Base-by-base conservation (phyloP, 352 stramenopile genomes). In the Globisporangium solare region DNA sequence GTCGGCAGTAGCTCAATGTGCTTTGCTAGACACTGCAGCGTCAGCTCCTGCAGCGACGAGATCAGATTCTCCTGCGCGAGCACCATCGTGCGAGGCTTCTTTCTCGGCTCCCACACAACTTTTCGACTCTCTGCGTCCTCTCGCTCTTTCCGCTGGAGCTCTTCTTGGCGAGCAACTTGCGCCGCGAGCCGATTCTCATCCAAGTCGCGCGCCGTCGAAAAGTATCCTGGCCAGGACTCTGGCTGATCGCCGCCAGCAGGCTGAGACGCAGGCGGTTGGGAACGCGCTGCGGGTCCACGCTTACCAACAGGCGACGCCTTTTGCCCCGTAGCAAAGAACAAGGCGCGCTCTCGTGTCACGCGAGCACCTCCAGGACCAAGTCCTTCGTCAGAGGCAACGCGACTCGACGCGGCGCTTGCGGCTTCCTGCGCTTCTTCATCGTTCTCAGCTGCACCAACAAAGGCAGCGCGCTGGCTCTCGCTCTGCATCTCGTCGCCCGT, bases 171-270 rank as follows among this genome's bases (percentile, higher is more conserved):
- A 31, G 75, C 77, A 0, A 65, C 71, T 54, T 88, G 79, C 6
- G 83, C 83, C 0, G 78, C 81, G 43, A 75, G 54, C 0, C 83
- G 80, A 41, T 89, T 80, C 50, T 90, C 72, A 18, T 62, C 54
- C 32, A 94, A 69, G 47, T 77, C 74, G 18, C 75, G 70, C 14
- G 77, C 79, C 0, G 83, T 94, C 15, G 72, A 62, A 49, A 83
- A 92, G 67, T 92, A 92, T n/a, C 83, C 83, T 3, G 83, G 83
- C 80, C 80, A 94, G 15, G 79, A 65, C 51, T 83, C 68, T 35
- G 56, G 56, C 20, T 51, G 56, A 54, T 31, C 50, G 14, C 32
- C 63, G 41, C 17, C 32, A 20, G 20, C 24, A n/a, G 11, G 47
- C 37, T 6, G 47, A 10, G 39, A 43, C n/a, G 39, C 4, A 43